Conservation (phyloP, 2,329 filamentous ascomycete genomes). For the Colletotrichum tofieldiae region DNA sequence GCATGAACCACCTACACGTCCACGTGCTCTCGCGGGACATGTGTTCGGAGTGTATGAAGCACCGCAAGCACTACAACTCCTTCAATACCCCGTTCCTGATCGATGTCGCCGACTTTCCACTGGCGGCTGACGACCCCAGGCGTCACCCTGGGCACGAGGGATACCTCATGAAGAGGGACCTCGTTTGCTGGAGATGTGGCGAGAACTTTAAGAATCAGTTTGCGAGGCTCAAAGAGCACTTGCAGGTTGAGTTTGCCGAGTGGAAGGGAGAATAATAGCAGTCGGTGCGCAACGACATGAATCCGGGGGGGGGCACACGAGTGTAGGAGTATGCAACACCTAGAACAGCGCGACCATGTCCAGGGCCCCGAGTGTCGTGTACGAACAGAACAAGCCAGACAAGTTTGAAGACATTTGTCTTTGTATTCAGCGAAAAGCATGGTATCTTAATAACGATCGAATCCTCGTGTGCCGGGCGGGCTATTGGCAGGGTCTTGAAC, state of each 20-base stretch:
- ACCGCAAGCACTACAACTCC: conserved; percentile 92
- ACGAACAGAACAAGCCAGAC: conserved; percentile 5
- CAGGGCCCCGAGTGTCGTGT: not conserved
- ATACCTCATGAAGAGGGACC: conserved; percentile 73
- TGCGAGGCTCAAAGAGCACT: conserved; percentile 80
- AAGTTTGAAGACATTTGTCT: conserved; percentile 6
- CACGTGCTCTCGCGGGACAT: conserved; percentile 90
- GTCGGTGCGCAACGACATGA: not conserved
- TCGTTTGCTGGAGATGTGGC: conserved; percentile 90
- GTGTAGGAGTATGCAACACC: not conserved
- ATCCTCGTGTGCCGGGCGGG: conserved; percentile 6
- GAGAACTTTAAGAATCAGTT: conserved; percentile 83
- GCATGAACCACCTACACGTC: conserved; percentile 93
- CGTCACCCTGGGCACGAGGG: conserved; percentile 68
- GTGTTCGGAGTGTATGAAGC: conserved; percentile 79
- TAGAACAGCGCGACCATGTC: conserved; percentile 23
- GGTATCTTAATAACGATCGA: conserved; percentile 24
- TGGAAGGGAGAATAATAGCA: conserved; percentile 78
- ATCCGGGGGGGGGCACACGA: not conserved
- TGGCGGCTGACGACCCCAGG: conserved; percentile 76
- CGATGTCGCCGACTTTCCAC: conserved; percentile 83
- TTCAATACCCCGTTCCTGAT: conserved; percentile 92
- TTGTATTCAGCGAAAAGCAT: conserved; percentile 33
- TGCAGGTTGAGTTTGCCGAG: conserved; percentile 79
- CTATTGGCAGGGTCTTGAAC: not conserved